Evolutionary conservation across 2,329 filamentous ascomycete species (phyloP).

Genomic region (Erysiphe neolycopersici): DNA sequence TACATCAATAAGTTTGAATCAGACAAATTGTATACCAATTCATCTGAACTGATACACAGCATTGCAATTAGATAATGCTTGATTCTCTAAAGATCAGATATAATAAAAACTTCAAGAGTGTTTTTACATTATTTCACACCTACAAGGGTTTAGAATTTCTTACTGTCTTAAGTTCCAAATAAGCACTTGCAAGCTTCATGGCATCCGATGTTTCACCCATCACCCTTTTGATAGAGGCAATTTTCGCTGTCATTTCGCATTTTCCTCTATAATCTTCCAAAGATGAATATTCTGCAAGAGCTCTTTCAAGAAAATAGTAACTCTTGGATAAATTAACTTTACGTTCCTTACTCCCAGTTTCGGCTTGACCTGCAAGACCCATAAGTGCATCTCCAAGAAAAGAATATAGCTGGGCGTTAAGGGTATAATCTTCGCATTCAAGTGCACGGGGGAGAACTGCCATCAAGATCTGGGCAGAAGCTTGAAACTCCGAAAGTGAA

Average conservation of each 20-base stretch:
- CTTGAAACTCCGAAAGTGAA: slow-evolving; percentile 30
- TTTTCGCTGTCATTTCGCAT: slow-evolving; percentile 38
- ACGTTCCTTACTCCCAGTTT: slow-evolving; percentile 14
- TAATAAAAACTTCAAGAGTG: too few relatives aligned
- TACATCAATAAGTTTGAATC: too few relatives aligned
- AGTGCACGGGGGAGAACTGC: slow-evolving; percentile 36
- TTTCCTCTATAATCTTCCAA: slow-evolving; percentile 31
- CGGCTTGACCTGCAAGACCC: slow-evolving; percentile 27
- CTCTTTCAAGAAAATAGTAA: slow-evolving; percentile 10
- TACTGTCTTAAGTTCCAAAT: slow-evolving; percentile 21
- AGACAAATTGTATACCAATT: too few relatives aligned
- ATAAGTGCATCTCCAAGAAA: slow-evolving; percentile 36
- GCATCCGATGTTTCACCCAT: slow-evolving; percentile 26
- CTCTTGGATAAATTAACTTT: slow-evolving; percentile 22
- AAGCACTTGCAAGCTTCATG: slow-evolving; percentile 28
- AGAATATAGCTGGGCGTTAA: slow-evolving; percentile 30
- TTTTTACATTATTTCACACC: too few relatives aligned
- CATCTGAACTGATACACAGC: too few relatives aligned
- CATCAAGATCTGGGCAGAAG: slow-evolving; percentile 27
- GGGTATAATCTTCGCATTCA: slow-evolving; percentile 28
- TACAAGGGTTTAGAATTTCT: background rate
- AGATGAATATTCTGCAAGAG: slow-evolving; percentile 23
- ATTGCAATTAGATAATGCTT: too few relatives aligned
- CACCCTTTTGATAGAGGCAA: slow-evolving; percentile 33
- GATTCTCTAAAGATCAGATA: too few relatives aligned